A percentile compares a stretch with the other conserved stretches of the same genome.
These are phyloP conservation scores for Clarireedia monteithiana DNA, from an alignment of 2,329 filamentous ascomycete genomes.

Conservation along the genomic window DNA sequence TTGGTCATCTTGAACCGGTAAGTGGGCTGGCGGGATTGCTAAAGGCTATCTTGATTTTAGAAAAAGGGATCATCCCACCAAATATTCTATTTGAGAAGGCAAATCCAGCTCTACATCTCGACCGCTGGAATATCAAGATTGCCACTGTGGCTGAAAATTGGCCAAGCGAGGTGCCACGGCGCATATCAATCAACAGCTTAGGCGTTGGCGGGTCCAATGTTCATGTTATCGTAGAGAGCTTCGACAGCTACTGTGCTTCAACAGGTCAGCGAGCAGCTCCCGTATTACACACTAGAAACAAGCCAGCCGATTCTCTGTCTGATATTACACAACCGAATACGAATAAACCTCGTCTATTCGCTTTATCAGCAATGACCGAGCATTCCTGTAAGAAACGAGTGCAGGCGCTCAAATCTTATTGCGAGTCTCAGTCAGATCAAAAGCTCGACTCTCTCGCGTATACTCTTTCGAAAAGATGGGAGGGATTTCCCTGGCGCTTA, in stretches of 20 bases:
- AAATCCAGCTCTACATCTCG: conserved; percentile 27
- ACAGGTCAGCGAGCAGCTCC: too few species aligned
- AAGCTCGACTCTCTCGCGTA: background rate
- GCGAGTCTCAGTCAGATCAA: too few species aligned
- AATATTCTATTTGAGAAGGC: conserved; percentile 27
- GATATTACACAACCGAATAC: too few species aligned
- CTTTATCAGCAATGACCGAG: too few species aligned
- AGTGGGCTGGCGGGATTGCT: conserved; percentile 27
- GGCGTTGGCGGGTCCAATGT: conserved; percentile 42
- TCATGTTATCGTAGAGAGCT: too few species aligned
- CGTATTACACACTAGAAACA: too few species aligned
- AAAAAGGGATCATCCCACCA: conserved; percentile 25
- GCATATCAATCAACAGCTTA: conserved; percentile 25
- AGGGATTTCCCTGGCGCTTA: conserved; percentile 14
- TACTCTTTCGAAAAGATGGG: conserved; percentile 4
- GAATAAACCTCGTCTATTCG: too few species aligned
- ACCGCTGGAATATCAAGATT: background rate
- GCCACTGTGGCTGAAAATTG: background rate
- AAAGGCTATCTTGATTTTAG: conserved; percentile 22
- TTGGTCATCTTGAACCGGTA: conserved; percentile 24
- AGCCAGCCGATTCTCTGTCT: too few species aligned
- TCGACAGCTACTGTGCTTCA: too few species aligned
- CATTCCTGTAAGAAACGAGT: too few species aligned
- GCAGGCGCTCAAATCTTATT: too few species aligned
- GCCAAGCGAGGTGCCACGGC: conserved; percentile 1